Evolutionary conservation across 805 yeast species (phyloP).

Genomic region (Kuraishia piskuri): DNA sequence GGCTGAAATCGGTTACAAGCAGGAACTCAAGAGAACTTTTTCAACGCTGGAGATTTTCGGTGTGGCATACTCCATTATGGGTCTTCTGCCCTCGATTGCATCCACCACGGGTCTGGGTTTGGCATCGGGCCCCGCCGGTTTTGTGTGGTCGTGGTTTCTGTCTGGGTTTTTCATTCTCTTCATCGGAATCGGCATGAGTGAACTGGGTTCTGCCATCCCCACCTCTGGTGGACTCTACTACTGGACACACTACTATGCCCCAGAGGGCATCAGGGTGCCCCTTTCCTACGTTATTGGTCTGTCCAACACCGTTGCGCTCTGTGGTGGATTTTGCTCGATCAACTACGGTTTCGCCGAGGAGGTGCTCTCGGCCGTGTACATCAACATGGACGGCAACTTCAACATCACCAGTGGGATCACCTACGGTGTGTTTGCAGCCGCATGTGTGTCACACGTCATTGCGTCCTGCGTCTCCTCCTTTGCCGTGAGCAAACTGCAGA

Average conservation of each 20-base stretch:
- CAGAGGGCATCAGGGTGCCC: conserved; percentile 26
- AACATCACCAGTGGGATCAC: conserved; percentile 26
- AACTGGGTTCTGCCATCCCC: conserved; percentile 52
- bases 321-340: conserved; percentile 33
- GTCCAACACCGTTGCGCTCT: conserved; percentile 32
- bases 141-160: conserved; percentile 49
- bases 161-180: conserved; percentile 41
- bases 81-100: conserved; percentile 57
- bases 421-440: conserved; percentile 38
- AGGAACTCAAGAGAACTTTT: conserved; percentile 54
- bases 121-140: conserved; percentile 50
- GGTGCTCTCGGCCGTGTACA: conserved; percentile 32
- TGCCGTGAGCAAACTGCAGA: conserved; percentile 30
- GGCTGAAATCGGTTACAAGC: conserved; percentile 54
- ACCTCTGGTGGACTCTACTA: conserved; percentile 59
- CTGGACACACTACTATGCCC: conserved; percentile 35
- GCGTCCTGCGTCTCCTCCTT: conserved; percentile 29
- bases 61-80: conserved; percentile 56
- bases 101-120: conserved; percentile 47
- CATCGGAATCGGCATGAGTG: conserved; percentile 53
- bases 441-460: conserved; percentile 26
- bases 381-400: conserved; percentile 30
- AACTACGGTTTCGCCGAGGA: conserved; percentile 36
- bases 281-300: conserved; percentile 34
- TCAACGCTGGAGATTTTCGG: conserved; percentile 49